phyloP scores from a whole-genome alignment of 768 basidiomycete species.

The Daedaleopsis sinensis region DNA sequence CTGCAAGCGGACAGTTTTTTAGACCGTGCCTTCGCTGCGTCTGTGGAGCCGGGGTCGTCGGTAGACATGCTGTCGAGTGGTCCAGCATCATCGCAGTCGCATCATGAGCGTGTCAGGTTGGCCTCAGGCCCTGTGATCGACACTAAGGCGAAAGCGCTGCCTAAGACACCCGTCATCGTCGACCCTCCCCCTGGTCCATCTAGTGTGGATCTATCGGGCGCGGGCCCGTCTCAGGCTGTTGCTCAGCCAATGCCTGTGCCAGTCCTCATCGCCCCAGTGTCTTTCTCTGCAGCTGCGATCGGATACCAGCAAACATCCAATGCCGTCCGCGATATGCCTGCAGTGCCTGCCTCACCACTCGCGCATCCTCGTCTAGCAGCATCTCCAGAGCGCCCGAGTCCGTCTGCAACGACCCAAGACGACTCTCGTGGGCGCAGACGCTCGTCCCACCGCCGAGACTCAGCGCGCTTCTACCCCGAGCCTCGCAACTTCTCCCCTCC shows the following conservation, averaged over 20 bases:
- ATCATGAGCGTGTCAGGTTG: constrained; percentile 23
- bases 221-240: not conserved
- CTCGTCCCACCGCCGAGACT: constrained; percentile 8
- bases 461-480: not conserved
- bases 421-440: constrained; percentile 8
- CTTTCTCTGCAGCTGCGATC: not conserved
- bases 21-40: constrained; percentile 24
- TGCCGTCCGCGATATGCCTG: no score
- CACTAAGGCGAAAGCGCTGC: constrained; percentile 1
- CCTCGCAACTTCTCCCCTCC: not conserved
- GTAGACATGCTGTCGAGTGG: constrained; percentile 13
- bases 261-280: not conserved
- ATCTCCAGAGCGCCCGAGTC: not conserved
- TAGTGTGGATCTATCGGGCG: not conserved
- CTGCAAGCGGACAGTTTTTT: constrained; percentile 28
- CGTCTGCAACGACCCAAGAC: not conserved
- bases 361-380: not conserved
- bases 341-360: not conserved
- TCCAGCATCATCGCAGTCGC: constrained; percentile 27
- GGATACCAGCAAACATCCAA: not conserved
- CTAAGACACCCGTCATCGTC: constrained; percentile 5
- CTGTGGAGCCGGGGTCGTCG: constrained; percentile 23
- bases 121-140: constrained; percentile 10
- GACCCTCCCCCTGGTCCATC: not conserved
- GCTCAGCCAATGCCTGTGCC: not conserved